phyloP scores from a whole-genome alignment of 2,329 filamentous ascomycete genomes.

The Paecilomyces niveus region DNA sequence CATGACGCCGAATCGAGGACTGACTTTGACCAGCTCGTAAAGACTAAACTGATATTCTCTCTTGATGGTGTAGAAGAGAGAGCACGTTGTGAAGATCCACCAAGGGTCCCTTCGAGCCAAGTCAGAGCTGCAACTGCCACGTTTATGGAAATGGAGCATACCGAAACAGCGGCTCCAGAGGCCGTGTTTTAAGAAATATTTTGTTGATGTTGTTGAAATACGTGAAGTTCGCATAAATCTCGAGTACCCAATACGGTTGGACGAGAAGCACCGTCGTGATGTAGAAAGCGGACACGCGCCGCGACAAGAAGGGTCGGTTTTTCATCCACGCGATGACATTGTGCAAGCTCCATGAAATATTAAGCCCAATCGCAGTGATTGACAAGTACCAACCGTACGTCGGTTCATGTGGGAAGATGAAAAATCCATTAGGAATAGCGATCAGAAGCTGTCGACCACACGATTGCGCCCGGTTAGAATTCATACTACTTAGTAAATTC shows the following conservation, averaged over 20 bases:
- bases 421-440: slow-evolving; percentile 52
- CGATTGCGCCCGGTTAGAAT: slow-evolving; percentile 1
- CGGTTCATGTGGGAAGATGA: slow-evolving; percentile 50
- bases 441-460: slow-evolving; percentile 42
- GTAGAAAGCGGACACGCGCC: slow-evolving; percentile 47
- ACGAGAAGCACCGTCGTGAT: slow-evolving; percentile 52
- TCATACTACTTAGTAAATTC: neutral
- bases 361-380: slow-evolving; percentile 53
- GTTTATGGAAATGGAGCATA: slow-evolving; percentile 13
- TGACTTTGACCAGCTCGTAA: slow-evolving; percentile 52
- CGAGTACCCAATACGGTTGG: slow-evolving; percentile 58
- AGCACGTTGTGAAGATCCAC: slow-evolving; percentile 59
- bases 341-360: slow-evolving; percentile 57
- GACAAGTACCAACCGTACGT: slow-evolving; percentile 59
- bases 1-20: slow-evolving; percentile 59
- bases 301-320: slow-evolving; percentile 52
- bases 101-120: slow-evolving; percentile 48
- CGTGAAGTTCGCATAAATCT: slow-evolving; percentile 59
- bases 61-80: slow-evolving; percentile 57
- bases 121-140: slow-evolving; percentile 1
- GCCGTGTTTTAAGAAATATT: slow-evolving; percentile 50
- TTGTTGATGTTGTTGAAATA: slow-evolving; percentile 53
- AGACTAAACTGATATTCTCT: slow-evolving; percentile 54
- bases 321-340: slow-evolving; percentile 64
- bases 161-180: slow-evolving; percentile 55